Base-by-base conservation (phyloP, 106 monocot species). In the Acanthochlamys bracteata region DNA sequence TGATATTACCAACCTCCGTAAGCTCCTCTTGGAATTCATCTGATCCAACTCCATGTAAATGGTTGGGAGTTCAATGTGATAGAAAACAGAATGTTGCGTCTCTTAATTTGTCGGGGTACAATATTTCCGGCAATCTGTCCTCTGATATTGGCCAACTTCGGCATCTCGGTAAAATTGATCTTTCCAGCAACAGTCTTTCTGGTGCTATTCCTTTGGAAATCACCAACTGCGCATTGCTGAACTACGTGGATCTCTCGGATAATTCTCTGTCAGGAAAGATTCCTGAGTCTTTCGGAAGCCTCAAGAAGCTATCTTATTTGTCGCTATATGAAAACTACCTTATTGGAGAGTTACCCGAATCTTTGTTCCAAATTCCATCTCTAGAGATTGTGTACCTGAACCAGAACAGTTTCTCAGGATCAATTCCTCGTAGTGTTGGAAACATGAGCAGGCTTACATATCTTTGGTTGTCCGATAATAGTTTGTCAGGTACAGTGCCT, bases 191-290 rank as follows among this genome's bases (percentile, higher is more conserved):
- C 49, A 53, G 22, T 46, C 20, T 89, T 12, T 68, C 79, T 2
- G 84, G 84, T 0, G 39, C 64, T n/a, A 81, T 89, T 26, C 84
- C 89, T 0, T 47, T 64, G 9, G 84, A 84, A 55, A 27, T 92
- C 61, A 83, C 86, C 49, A 90, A 87, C 69, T 87, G 81, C 71
- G 71, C 61, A 9, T 47, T 49, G 17, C 78, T 90, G 26, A 60
- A 70, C 23, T 43, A 73, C 57, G 21, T 95, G 55, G 86, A 90
- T 68, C 69, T 95, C 42, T 80, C 90, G 0, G 24, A 0, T 41
- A 87, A 86, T 33, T 24, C 20, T 15, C 42, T 95, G 43, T 68
- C 79, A 20, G 94, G 90, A 3, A 70, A 84, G 51, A 76, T 95
- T 40, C 94, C 90, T 4, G 72, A 56, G 19, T 42, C 65, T 15